Conservation (phyloP, 176 grass and related monocot genomes). For the Rhynchospora breviuscula region DNA sequence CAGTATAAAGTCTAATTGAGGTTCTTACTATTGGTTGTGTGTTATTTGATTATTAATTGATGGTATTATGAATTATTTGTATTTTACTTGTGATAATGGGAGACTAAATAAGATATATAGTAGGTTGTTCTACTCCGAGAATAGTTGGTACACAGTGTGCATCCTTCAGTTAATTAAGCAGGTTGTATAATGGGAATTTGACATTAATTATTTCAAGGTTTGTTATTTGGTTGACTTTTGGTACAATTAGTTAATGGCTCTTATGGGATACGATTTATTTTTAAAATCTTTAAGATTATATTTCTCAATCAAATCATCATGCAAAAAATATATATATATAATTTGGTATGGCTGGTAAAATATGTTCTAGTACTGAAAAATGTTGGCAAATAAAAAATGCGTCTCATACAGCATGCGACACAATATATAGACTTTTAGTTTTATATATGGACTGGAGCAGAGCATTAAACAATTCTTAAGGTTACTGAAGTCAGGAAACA, state of each 20-base stretch:
- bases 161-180: background rate
- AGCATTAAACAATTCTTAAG: too few relatives aligned
- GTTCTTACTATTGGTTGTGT: background rate
- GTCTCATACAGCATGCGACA: background rate
- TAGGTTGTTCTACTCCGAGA: background rate
- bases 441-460: too few relatives aligned
- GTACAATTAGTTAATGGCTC: background rate
- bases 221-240: conserved; percentile 3
- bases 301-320: background rate
- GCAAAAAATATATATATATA: background rate
- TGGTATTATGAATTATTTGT: background rate
- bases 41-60: background rate
- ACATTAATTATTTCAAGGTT: conserved; percentile 3
- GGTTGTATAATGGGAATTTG: background rate
- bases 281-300: background rate
- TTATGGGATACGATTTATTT: background rate
- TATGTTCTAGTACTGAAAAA: background rate
- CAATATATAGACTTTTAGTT: too few relatives aligned
- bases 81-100: conserved; percentile 15
- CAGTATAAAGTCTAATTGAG: conserved; percentile 12
- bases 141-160: background rate
- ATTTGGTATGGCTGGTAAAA: background rate
- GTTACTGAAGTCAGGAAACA: too few relatives aligned
- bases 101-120: background rate
- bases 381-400: background rate